These are phyloP conservation scores for Aphanomyces euteiches DNA, from an alignment of 352 stramenopile species.

Conservation along the genomic window DNA sequence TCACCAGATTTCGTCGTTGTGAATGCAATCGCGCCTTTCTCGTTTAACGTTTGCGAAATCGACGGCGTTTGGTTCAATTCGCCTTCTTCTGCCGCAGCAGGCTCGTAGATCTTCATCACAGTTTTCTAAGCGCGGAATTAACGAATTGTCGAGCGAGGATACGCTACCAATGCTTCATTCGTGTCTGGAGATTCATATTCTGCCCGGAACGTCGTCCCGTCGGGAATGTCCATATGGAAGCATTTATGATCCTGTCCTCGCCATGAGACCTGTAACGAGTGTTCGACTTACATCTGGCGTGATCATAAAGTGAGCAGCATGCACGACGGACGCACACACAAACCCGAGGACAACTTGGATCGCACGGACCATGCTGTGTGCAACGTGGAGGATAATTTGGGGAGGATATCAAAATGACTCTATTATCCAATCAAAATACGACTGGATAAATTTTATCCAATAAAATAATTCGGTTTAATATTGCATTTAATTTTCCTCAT, in stretches of 20 bases:
- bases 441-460: background rate
- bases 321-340: constrained; percentile 1
- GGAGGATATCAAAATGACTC: too few relatives aligned
- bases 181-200: constrained; percentile 86
- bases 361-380: too few relatives aligned
- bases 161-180: constrained; percentile 56
- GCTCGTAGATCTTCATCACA: constrained; percentile 55
- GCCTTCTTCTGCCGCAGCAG: constrained; percentile 35
- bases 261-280: background rate
- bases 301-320: constrained; percentile 20
- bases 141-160: background rate
- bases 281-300: background rate
- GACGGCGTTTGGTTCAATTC: constrained; percentile 39
- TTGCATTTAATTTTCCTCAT: background rate
- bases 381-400: too few relatives aligned
- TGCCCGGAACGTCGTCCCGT: constrained; percentile 64
- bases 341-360: background rate
- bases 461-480: constrained; percentile 28
- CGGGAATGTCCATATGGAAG: constrained; percentile 76
- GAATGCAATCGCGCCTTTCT: constrained; percentile 58
- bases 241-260: constrained; percentile 56
- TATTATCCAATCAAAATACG: too few relatives aligned
- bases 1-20: constrained; percentile 61
- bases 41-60: constrained; percentile 8
- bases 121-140: constrained; percentile 48